phyloP scores from a whole-genome alignment of 768 basidiomycete species.

The Nidula microcarpa region DNA sequence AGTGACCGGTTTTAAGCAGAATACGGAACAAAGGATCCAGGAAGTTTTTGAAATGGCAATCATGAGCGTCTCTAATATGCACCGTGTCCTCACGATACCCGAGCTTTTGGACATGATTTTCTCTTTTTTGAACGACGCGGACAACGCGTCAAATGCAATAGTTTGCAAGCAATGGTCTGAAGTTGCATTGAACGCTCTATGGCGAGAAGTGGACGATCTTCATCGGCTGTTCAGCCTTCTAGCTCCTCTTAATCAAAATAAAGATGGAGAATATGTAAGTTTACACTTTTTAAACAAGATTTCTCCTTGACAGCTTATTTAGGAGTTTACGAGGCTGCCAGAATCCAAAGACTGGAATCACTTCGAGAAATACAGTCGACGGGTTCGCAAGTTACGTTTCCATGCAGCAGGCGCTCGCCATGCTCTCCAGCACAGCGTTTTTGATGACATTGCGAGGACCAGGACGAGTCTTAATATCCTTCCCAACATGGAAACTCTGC shows the following conservation, averaged over 20 bases:
- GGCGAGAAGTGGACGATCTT: slow-evolving; percentile 50
- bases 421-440: slow-evolving; percentile 28
- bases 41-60: too few species aligned
- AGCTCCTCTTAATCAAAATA: slow-evolving; percentile 31
- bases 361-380: slow-evolving; percentile 50
- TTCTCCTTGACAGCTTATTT: neutral
- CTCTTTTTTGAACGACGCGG: slow-evolving; percentile 33
- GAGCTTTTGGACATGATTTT: slow-evolving; percentile 61
- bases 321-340: slow-evolving; percentile 40
- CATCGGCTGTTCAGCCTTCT: slow-evolving; percentile 44
- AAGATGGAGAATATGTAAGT: slow-evolving; percentile 22
- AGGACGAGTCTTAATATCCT: slow-evolving; percentile 50
- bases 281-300: slow-evolving; percentile 1
- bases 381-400: slow-evolving; percentile 37
- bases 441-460: slow-evolving; percentile 57
- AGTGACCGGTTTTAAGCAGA: too few species aligned
- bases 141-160: slow-evolving; percentile 41
- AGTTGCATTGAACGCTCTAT: slow-evolving; percentile 52
- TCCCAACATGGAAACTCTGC: slow-evolving; percentile 49
- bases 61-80: too few species aligned
- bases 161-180: slow-evolving; percentile 62
- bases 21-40: too few species aligned
- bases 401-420: slow-evolving; percentile 10
- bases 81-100: slow-evolving; percentile 49
- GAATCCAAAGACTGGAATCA: slow-evolving; percentile 50